These are phyloP conservation scores for Schoenoplectus triqueter DNA, from an alignment of 202 grass and related monocot genomes.

Conservation along the genomic window DNA sequence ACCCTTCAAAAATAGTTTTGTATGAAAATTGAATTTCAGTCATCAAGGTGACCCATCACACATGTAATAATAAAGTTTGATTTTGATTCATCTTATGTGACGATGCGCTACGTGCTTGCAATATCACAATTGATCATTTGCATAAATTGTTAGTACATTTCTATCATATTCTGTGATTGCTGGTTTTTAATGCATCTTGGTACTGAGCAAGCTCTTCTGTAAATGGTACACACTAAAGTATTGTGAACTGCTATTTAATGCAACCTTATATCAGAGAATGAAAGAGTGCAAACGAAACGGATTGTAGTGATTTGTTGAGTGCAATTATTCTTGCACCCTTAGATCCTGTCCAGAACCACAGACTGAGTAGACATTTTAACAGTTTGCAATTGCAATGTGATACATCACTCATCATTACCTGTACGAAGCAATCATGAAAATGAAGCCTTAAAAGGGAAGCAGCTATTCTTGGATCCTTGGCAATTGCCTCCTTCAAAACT, in stretches of 20 bases:
- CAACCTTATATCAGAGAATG: no score
- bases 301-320: no score
- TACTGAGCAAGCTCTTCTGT: background rate
- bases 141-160: background rate
- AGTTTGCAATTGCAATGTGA: no score
- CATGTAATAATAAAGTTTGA: background rate
- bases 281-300: no score
- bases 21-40: constrained; percentile 27
- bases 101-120: background rate
- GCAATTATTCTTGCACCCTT: no score
- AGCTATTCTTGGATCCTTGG: constrained; percentile 56
- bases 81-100: background rate
- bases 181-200: background rate
- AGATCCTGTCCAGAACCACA: no score
- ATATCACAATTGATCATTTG: background rate
- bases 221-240: background rate
- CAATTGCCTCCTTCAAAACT: constrained; percentile 61
- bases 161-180: background rate
- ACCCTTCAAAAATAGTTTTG: constrained; percentile 52
- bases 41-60: background rate
- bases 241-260: background rate
- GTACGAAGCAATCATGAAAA: constrained; percentile 83
- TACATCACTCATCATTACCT: constrained; percentile 42
- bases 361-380: no score
- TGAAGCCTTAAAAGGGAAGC: constrained; percentile 80